These are phyloP conservation scores for Przewalskia tangutica DNA, from an alignment of 257 asterid species.

Conservation along the genomic window DNA sequence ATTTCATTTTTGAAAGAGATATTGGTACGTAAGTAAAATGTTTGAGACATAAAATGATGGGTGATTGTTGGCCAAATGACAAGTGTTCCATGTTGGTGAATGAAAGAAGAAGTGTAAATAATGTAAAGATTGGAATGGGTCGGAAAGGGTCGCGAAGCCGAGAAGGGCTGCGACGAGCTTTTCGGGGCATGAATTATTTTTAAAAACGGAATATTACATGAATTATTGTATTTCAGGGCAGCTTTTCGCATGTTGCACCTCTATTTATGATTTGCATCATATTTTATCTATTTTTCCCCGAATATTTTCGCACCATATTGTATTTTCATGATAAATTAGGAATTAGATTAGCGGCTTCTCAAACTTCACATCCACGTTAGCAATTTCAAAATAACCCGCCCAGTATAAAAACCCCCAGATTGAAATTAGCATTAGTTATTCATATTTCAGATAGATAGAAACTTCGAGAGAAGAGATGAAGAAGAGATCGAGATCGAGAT, in stretches of 20 bases:
- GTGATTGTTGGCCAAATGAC: no score
- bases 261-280: not conserved
- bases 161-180: no score
- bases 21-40: no score
- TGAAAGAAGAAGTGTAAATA: no score
- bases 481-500: slow-evolving; percentile 28
- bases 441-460: not conserved
- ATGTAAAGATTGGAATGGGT: no score
- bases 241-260: not conserved
- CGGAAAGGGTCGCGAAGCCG: no score
- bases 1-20: no score
- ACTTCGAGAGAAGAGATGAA: slow-evolving; percentile 18
- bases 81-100: no score
- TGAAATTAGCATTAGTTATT: not conserved
- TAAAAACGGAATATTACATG: not conserved
- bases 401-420: not conserved
- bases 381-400: not conserved
- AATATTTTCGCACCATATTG: not conserved
- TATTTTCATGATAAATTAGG: no score
- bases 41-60: no score
- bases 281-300: not conserved
- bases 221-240: not conserved
- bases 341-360: not conserved
- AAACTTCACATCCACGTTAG: not conserved
- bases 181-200: no score